Percentiles rank a stretch among this genome's conserved stretches.
Conservation (phyloP, 1,284 basidiomycete species). For the Puccinia hordei region DNA sequence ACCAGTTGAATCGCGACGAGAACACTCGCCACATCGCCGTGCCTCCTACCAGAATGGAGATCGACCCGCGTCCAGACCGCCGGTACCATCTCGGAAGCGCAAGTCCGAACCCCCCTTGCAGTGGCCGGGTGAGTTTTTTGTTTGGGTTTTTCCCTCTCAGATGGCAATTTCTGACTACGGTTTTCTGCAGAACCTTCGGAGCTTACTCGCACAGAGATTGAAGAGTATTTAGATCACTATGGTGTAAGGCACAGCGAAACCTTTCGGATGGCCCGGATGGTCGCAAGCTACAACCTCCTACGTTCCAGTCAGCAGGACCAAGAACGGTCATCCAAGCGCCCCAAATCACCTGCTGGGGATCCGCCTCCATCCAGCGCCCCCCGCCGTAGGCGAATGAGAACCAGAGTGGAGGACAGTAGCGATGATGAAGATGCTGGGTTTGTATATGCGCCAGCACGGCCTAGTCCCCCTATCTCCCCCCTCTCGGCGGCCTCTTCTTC, state of each 20-base stretch:
- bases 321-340: neutral
- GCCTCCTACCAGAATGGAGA: too few relatives aligned
- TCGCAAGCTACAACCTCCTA: neutral
- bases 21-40: too few relatives aligned
- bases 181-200: conserved; percentile 4
- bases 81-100: neutral
- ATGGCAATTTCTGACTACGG: neutral
- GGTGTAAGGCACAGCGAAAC: neutral
- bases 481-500: neutral
- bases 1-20: too few relatives aligned
- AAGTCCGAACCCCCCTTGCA: neutral
- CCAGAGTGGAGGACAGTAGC: neutral
- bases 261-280: neutral
- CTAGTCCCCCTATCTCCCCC: too few relatives aligned
- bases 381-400: neutral
- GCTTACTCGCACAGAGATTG: neutral
- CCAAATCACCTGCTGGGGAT: neutral
- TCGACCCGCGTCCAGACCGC: neutral
- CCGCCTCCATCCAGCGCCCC: neutral
- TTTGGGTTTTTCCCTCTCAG: too few relatives aligned
- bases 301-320: neutral
- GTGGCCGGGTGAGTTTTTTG: conserved; percentile 8
- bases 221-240: neutral
- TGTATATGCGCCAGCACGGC: neutral
- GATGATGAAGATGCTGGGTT: neutral